Percentiles rank a stretch among this genome's conserved stretches.
phyloP scores from a whole-genome alignment of 768 basidiomycete genomes.

The Termitomyces sp. region DNA sequence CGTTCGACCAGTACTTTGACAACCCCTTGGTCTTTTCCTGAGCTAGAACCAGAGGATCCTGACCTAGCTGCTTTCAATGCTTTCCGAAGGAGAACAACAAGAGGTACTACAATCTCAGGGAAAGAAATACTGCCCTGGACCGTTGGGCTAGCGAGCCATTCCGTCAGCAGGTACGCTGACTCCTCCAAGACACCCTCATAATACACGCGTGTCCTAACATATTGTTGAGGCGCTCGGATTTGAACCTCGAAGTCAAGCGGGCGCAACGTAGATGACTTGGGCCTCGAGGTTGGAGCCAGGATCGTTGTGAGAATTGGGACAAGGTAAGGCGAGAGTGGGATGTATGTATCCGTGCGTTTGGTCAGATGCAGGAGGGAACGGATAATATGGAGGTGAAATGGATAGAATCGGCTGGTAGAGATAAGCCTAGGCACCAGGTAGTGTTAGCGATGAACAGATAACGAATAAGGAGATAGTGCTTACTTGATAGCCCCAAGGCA shows the following conservation, averaged over 20 bases:
- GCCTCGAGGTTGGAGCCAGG: constrained; percentile 61
- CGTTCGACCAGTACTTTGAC: constrained; percentile 84
- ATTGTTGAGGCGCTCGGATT: constrained; percentile 85
- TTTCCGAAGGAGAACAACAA: constrained; percentile 68
- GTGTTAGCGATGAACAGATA: constrained; percentile 14
- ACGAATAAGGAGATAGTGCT: constrained; percentile 22
- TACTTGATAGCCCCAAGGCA: constrained; percentile 91
- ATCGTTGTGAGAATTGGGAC: constrained; percentile 81
- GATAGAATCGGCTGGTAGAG: constrained; percentile 87
- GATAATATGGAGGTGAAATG: constrained; percentile 89
- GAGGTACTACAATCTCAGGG: constrained; percentile 86
- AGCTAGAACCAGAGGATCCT: constrained; percentile 22
- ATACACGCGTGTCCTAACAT: constrained; percentile 85
- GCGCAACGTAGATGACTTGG: constrained; percentile 81
- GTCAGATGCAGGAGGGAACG: constrained; percentile 86
- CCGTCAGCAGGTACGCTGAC: constrained; percentile 68
- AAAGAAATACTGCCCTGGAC: constrained; percentile 89
- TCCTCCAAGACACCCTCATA: constrained; percentile 83
- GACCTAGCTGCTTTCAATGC: constrained; percentile 61
- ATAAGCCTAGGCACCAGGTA: constrained; percentile 58
- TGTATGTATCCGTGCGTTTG: constrained; percentile 78
- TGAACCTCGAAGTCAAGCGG: constrained; percentile 87
- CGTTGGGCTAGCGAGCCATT: constrained; percentile 68
- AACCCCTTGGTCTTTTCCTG: constrained; percentile 53
- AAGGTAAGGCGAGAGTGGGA: constrained; percentile 84